A percentile compares a stretch with the other conserved stretches of the same genome.
Conservation (phyloP, 208 protist species). For the Trypanosoma rangeli region DNA sequence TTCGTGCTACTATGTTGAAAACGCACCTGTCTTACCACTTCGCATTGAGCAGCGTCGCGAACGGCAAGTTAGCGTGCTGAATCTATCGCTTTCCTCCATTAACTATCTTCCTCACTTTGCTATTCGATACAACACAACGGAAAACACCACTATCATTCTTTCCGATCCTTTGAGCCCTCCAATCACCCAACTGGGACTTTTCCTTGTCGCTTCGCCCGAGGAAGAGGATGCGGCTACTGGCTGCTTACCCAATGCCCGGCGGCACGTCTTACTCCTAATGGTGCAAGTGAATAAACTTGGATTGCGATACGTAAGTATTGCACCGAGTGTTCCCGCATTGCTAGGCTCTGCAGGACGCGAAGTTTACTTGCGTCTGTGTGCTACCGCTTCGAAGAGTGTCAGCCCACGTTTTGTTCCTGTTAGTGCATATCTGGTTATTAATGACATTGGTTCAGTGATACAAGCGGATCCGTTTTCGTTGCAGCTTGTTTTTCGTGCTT, state of each 20-base stretch:
- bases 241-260: slow-evolving; percentile 22
- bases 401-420: slow-evolving; percentile 38
- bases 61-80: slow-evolving; percentile 33
- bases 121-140: slow-evolving; percentile 30
- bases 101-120: slow-evolving; percentile 57
- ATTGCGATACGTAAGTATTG: slow-evolving; percentile 39
- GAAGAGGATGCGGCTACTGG: slow-evolving; percentile 12
- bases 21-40: slow-evolving; percentile 31
- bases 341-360: slow-evolving; percentile 25
- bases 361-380: slow-evolving; percentile 50
- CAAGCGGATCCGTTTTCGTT: slow-evolving; percentile 33
- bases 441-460: slow-evolving; percentile 26
- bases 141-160: slow-evolving; percentile 46
- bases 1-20: slow-evolving; percentile 8
- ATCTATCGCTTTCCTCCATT: slow-evolving; percentile 51
- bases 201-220: slow-evolving; percentile 22
- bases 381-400: slow-evolving; percentile 44
- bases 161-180: slow-evolving; percentile 56
- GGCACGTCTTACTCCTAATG: slow-evolving; percentile 20
- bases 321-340: slow-evolving; percentile 29
- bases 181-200: slow-evolving; percentile 47
- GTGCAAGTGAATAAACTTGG: slow-evolving; percentile 41
- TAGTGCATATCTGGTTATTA: slow-evolving; percentile 50
- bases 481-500: slow-evolving; percentile 35
- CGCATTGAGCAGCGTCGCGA: slow-evolving; percentile 42